These are phyloP conservation scores for Ustilago crameri DNA, from an alignment of 1,284 basidiomycete genomes.

Conservation along the genomic window DNA sequence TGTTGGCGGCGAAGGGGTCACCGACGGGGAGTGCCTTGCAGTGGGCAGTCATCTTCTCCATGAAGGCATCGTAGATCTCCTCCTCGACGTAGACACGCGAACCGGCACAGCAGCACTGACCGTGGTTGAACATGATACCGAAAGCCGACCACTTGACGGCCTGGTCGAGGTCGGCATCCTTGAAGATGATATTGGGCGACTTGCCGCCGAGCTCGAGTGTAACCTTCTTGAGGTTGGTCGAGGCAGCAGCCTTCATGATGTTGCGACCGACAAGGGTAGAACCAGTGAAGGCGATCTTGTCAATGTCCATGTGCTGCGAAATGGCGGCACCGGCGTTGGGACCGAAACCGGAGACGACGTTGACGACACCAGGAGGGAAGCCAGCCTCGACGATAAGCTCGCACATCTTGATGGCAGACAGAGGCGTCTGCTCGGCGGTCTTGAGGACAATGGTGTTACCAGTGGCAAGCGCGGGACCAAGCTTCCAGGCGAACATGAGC, in stretches of 20 bases:
- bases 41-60: conserved; percentile 72
- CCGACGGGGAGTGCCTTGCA: conserved; percentile 75
- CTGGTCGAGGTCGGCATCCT: conserved; percentile 14
- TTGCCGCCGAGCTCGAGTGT: conserved; percentile 56
- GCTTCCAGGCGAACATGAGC: conserved; percentile 47
- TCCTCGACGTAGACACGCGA: conserved; percentile 55
- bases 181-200: conserved; percentile 34
- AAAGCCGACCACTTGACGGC: conserved; percentile 28
- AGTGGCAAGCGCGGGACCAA: conserved; percentile 37
- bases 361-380: conserved; percentile 48
- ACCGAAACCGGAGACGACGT: conserved; percentile 68
- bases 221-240: conserved; percentile 49
- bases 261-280: conserved; percentile 41
- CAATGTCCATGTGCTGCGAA: conserved; percentile 45
- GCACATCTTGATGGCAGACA: conserved; percentile 70
- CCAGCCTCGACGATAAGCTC: conserved; percentile 72
- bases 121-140: conserved; percentile 74
- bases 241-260: conserved; percentile 58
- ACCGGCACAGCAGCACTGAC: conserved; percentile 44
- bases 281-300: conserved; percentile 52
- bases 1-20: conserved; percentile 79
- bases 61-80: conserved; percentile 52
- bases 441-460: conserved; percentile 55
- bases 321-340: conserved; percentile 42
- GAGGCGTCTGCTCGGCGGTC: conserved; percentile 51